phyloP scores from a whole-genome alignment of 2,329 filamentous ascomycete species.

The Thielaviopsis ethacetica region DNA sequence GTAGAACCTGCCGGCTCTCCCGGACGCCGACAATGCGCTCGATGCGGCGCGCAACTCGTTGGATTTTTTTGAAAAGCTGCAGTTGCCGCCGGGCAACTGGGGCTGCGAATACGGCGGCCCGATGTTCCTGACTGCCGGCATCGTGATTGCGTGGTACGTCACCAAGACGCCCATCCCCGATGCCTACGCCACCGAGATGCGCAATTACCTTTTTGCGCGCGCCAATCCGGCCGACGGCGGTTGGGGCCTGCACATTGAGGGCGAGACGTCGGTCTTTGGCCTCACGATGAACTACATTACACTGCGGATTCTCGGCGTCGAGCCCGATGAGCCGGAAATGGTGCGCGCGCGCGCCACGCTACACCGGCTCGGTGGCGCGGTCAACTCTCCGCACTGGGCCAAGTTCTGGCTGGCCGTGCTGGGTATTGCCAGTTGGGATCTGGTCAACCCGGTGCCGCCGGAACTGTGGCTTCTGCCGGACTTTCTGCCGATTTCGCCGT shows the following conservation, averaged over 20 bases:
- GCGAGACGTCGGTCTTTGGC: conserved; percentile 79
- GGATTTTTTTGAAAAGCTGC: conserved; percentile 75
- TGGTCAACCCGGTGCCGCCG: conserved; percentile 85
- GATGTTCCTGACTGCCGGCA: conserved; percentile 81
- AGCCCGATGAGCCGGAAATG: conserved; percentile 70
- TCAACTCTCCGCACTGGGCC: conserved; percentile 81
- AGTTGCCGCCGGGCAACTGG: conserved; percentile 84
- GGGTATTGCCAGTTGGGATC: conserved; percentile 73
- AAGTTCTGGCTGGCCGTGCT: conserved; percentile 88
- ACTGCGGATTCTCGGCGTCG: conserved; percentile 66
- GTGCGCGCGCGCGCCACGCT: conserved; percentile 67
- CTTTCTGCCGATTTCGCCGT: conserved; percentile 78
- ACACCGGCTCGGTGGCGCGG: conserved; percentile 71
- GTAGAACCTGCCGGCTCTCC: conserved; percentile 59
- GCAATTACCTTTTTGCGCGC: conserved; percentile 75
- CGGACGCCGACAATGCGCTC: conserved; percentile 53
- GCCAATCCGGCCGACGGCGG: conserved; percentile 82
- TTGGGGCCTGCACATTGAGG: conserved; percentile 93
- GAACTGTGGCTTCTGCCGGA: conserved; percentile 88
- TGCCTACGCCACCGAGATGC: conserved; percentile 72
- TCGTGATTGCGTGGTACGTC: conserved; percentile 75
- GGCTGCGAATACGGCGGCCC: conserved; percentile 94
- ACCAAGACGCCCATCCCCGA: conserved; percentile 75
- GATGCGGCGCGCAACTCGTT: conserved; percentile 71
- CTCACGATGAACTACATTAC: conserved; percentile 75